Conservation (phyloP, 768 basidiomycete species). For the Boletus eberwhitei region DNA sequence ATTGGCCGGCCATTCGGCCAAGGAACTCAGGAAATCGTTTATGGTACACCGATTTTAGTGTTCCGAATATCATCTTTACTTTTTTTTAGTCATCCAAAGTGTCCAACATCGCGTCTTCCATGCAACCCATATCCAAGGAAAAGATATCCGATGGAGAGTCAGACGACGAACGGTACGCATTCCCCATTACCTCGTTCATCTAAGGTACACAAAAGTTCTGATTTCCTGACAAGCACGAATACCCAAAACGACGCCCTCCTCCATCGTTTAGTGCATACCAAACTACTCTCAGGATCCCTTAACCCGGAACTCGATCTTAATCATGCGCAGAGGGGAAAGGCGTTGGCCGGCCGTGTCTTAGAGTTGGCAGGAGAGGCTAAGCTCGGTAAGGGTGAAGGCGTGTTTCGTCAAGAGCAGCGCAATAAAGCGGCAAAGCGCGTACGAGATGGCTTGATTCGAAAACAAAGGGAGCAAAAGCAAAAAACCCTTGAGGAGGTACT, state of each 20-base stretch:
- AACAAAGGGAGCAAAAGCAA: constrained; percentile 53
- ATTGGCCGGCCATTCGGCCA: constrained; percentile 25
- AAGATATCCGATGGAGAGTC: constrained; percentile 35
- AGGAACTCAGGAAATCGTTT: constrained; percentile 59
- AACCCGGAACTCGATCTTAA: constrained; percentile 58
- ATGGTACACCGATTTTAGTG: constrained; percentile 51
- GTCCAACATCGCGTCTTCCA: constrained; percentile 44
- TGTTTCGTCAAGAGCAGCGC: constrained; percentile 57
- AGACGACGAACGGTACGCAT: constrained; percentile 54
- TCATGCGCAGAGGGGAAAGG: constrained; percentile 68
- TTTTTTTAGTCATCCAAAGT: constrained; percentile 71
- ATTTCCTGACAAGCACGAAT: constrained; percentile 51
- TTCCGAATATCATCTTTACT: background rate
- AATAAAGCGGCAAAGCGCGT: constrained; percentile 70
- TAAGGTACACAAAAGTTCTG: background rate
- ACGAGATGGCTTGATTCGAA: constrained; percentile 63
- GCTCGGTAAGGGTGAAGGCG: constrained; percentile 71
- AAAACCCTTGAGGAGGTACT: constrained; percentile 67
- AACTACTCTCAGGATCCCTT: constrained; percentile 71
- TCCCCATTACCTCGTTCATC: background rate
- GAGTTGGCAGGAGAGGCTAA: constrained; percentile 67
- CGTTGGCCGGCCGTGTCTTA: constrained; percentile 71
- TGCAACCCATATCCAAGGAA: constrained; percentile 18
- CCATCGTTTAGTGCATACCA: constrained; percentile 77
- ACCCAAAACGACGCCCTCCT: constrained; percentile 74